These are phyloP conservation scores for Phragmites australis DNA, from an alignment of 176 grass and related monocot genomes.

Conservation along the genomic window DNA sequence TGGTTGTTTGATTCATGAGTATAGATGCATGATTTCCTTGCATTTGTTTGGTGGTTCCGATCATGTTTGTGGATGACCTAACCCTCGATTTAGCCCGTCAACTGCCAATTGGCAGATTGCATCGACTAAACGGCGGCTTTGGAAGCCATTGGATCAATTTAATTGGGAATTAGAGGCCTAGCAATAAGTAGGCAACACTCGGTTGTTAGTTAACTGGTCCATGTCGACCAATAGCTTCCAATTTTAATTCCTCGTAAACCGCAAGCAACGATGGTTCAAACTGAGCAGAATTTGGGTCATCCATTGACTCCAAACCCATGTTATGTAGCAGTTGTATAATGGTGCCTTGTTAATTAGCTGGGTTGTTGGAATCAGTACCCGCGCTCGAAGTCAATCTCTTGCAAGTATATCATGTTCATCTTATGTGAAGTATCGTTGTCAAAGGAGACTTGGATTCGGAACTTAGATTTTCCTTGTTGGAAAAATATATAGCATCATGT, in stretches of 20 bases:
- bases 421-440: background rate
- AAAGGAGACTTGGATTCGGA: constrained; percentile 14
- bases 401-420: background rate
- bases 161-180: background rate
- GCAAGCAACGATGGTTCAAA: background rate
- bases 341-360: background rate
- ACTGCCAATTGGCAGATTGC: background rate
- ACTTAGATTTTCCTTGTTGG: background rate
- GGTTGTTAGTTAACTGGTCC: background rate
- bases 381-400: background rate
- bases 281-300: background rate
- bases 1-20: background rate
- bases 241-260: constrained; percentile 5
- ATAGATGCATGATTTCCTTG: background rate
- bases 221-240: background rate
- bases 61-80: background rate
- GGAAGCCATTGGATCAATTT: background rate
- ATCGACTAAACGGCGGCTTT: background rate
- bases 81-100: background rate
- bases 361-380: constrained; percentile 14
- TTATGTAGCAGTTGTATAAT: background rate
- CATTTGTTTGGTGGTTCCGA: background rate
- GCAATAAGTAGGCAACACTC: background rate
- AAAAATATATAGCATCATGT: background rate
- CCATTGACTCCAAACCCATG: constrained; percentile 24